These are phyloP conservation scores for Leptosphaerulina australis DNA, from an alignment of 2,329 filamentous ascomycete genomes.

Conservation along the genomic window DNA sequence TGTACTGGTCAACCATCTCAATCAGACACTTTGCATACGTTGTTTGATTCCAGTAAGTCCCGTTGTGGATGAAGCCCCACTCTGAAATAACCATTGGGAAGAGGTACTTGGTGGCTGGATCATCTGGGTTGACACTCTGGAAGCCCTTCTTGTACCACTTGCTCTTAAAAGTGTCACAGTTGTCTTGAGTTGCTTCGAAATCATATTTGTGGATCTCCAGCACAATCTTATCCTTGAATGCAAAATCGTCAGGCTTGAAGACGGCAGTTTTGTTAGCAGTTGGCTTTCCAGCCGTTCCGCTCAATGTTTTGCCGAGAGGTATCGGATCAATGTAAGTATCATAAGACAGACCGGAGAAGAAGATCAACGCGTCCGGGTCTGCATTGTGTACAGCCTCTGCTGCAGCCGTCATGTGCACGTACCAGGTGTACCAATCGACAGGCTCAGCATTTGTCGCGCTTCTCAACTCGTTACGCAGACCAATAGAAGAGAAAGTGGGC, in stretches of 20 bases:
- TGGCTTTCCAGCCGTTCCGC: conserved; percentile 34
- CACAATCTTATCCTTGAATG: conserved; percentile 41
- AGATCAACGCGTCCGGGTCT: conserved; percentile 35
- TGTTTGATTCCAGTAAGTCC: conserved; percentile 42
- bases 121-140: conserved; percentile 37
- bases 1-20: conserved; percentile 42
- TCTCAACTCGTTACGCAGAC: conserved; percentile 43
- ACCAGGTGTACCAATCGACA: conserved; percentile 47
- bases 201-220: conserved; percentile 46
- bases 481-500: conserved; percentile 37
- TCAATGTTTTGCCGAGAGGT: conserved; percentile 40
- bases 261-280: conserved; percentile 36
- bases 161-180: conserved; percentile 40
- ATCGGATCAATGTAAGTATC: conserved; percentile 45
- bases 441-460: conserved; percentile 32
- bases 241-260: conserved; percentile 35
- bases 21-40: conserved; percentile 41
- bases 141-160: conserved; percentile 46
- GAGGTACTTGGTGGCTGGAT: conserved; percentile 37
- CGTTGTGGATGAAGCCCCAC: conserved; percentile 43
- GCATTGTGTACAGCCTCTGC: conserved; percentile 39
- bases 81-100: conserved; percentile 44
- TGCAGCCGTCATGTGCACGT: conserved; percentile 42
- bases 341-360: conserved; percentile 44
- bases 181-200: conserved; percentile 40